A percentile compares a stretch with the other conserved stretches of the same genome.
Conservation (phyloP, 2,329 filamentous ascomycete species). For the Trichoderma brevicompactum region DNA sequence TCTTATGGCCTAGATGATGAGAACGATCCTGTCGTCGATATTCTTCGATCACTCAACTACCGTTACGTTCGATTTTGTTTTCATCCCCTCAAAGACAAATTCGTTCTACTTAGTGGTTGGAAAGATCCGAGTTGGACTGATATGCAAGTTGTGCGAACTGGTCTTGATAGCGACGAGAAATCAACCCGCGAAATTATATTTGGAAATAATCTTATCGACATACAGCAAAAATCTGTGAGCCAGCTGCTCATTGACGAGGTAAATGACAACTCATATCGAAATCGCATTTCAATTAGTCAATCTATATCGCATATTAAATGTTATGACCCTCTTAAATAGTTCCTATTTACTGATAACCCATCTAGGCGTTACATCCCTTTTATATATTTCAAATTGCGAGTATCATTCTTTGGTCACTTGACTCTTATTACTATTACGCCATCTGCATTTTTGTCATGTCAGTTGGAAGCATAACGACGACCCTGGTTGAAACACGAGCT, state of each 20-base stretch:
- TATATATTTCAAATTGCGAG: conserved; percentile 98
- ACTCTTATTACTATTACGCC: conserved; percentile 98
- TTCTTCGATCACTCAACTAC: conserved; percentile 83
- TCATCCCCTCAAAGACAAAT: conserved; percentile 87
- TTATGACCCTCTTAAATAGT: not conserved
- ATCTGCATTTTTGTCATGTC: conserved; percentile 95
- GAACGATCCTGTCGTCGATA: conserved; percentile 73
- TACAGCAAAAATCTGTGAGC: conserved; percentile 82
- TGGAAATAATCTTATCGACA: conserved; percentile 87
- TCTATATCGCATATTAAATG: not conserved
- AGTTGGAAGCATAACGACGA: conserved; percentile 85
- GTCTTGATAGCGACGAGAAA: conserved; percentile 88
- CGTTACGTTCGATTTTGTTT: conserved; percentile 93
- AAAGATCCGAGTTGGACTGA: conserved; percentile 90
- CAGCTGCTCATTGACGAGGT: conserved; percentile 90
- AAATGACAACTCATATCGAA: conserved; percentile 8
- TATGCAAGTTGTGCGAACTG: conserved; percentile 72
- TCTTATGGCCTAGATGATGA: conserved; percentile 61
- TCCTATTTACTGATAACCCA: not conserved
- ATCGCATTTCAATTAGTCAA: conserved; percentile 13
- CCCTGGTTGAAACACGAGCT: conserved; percentile 85
- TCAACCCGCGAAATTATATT: conserved; percentile 83
- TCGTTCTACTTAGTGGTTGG: conserved; percentile 85
- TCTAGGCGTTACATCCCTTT: conserved; percentile 88
- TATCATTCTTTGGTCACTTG: conserved; percentile 89